phyloP scores from a whole-genome alignment of 1,284 basidiomycete genomes.

The Ustilago esculenta region DNA sequence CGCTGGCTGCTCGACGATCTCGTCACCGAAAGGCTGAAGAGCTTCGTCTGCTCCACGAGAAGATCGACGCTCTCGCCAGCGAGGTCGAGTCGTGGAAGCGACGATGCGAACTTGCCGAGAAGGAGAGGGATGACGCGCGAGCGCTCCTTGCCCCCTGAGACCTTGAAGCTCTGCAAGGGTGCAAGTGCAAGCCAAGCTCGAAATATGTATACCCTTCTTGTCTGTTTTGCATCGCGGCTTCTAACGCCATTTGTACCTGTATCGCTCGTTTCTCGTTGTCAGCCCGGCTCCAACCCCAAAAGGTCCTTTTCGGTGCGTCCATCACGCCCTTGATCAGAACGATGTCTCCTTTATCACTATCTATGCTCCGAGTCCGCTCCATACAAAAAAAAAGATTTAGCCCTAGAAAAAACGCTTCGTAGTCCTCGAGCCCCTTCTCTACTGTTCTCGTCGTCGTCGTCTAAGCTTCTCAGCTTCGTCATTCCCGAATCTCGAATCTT shows the following conservation, averaged over 20 bases:
- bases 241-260: slow-evolving; percentile 6
- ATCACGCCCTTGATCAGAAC: slow-evolving; percentile 24
- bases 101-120: slow-evolving; percentile 59
- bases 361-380: slow-evolving; percentile 25
- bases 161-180: no score
- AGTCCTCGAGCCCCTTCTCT: slow-evolving; percentile 4
- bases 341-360: slow-evolving; percentile 2
- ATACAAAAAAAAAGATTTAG: background rate
- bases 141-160: slow-evolving; percentile 7
- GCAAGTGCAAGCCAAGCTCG: no score
- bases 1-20: slow-evolving; percentile 62
- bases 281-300: slow-evolving; percentile 2
- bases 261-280: background rate
- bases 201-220: slow-evolving; percentile 17
- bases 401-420: slow-evolving; percentile 13
- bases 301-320: slow-evolving; percentile 18
- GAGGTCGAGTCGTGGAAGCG: slow-evolving; percentile 63
- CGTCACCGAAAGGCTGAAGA: slow-evolving; percentile 66
- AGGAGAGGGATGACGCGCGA: slow-evolving; percentile 54
- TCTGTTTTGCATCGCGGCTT: background rate
- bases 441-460: background rate
- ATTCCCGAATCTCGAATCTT: background rate
- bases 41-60: slow-evolving; percentile 56
- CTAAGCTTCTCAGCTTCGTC: background rate
- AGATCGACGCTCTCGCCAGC: slow-evolving; percentile 53